Evolutionary conservation across 345 rosid genomes (phyloP), one percentile per base, ranked within the genome.

Genomic region (Murraya paniculata): DNA sequence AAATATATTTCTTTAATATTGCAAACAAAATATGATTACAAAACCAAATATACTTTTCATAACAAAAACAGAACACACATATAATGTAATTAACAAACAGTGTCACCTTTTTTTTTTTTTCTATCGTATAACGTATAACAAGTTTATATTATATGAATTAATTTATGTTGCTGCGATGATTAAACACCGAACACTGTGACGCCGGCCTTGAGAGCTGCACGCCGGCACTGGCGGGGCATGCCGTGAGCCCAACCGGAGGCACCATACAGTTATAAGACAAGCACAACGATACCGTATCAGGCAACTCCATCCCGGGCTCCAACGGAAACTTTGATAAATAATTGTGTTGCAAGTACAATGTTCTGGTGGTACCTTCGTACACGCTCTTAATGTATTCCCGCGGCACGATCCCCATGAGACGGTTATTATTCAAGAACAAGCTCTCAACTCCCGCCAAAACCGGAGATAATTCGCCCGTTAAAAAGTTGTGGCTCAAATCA

Each of bases 261-360:
- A 72, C 81, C 91, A 92, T 89, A 79, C 98, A 94, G 68, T 94
- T 94, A 70, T 94, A 94, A 1, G 92, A 87, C 88, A 92, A 83
- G 87, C 98, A 94, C 58, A 94, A 64, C 59, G 89, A 85, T 65
- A 75, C 91, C 50, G 93, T 67, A 72, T 86, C 90, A 0, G 97
- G 97, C 66, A 94, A 78, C 35, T 64, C 79, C 30, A 22, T 48
- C 4, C 89, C 89, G 4, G 80, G 77, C 25, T 73, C 84, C 78
- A 87, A 75, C 8, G 93, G 90, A 77, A 94, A 92, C 45, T 81
- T 86, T 0, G 91, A 77, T 2, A 92, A 66, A 81, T 88, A 94
- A 81, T 92, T 94, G 72, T 92, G 93, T 60, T 94, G 98, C 85
- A 94, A 80, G 79, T 90, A 94, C 45, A 92, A 79, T 6, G 92